Base-by-base conservation (phyloP, 495 filamentous ascomycete genomes). In the Penicillium atrosanguineum region DNA sequence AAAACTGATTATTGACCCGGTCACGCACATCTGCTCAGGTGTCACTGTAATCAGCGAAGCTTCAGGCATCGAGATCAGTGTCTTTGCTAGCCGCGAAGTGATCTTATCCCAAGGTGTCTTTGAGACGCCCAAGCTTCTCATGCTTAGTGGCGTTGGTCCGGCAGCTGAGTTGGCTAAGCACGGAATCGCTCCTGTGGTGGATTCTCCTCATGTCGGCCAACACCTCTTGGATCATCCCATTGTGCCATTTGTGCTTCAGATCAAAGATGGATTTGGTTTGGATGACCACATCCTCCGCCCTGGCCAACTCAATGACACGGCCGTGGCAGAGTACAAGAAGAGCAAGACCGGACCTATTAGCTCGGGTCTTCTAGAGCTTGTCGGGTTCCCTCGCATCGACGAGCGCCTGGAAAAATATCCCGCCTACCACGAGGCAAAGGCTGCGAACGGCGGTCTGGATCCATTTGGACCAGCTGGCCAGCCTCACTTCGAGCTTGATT, bases 401-500 rank as follows among this genome's bases (percentile, higher is more conserved):
- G 62, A 78, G 38, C 69, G 72, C 18, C 64, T 83, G 7, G 65
- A 72, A 48, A 73, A 72, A 19, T 73, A 71, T 46, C 68, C 72
- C 4, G 73, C 74, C 48, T 86, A 83, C 55, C 67, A 65, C 15
- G 68, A 73, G 16, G 69, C 72, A 28, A 81, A 81, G 57, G 70
- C 68, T 21, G 63, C 59, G 4, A 82, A 83, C 64, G 78, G 76
- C 4, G 77, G 76, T 0, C 53, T 73, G 4, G 83, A 85, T 53
- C 82, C 82, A 11, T 84, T 85, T 57, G 77, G 79, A 6, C 83
- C 84, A 7, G 77, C 60, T 28, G 78, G 77, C 21, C 81, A 86
- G 61, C 82, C 83, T 39, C 82, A 86, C 61, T 85, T 86, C 57
- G 82, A 87, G 70, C 73, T 87, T 48, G 82, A 85, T 61, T 86